Evolutionary conservation across 305 asterid species (phyloP).

Genomic region (Solanum hybrid): DNA sequence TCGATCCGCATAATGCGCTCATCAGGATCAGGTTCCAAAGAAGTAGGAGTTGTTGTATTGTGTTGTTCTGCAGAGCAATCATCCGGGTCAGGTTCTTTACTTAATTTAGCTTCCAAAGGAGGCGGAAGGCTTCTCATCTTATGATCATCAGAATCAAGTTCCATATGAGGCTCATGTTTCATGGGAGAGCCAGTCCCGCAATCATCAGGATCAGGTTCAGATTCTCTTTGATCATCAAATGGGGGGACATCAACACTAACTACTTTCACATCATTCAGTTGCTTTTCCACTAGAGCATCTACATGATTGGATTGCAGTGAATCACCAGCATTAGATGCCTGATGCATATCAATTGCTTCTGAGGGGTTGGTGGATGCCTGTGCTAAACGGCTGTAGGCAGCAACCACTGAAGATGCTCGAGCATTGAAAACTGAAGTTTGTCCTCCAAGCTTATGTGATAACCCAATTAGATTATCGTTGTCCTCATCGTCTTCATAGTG

Average conservation of each 20-base stretch:
- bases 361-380: conserved; percentile 24
- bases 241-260: conserved; percentile 2
- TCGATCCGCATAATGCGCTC: conserved; percentile 6
- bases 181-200: not conserved
- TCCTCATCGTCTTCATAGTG: conserved; percentile 40
- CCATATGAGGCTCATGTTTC: not conserved
- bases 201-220: conserved; percentile 9
- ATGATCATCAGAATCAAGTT: not conserved
- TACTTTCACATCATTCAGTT: conserved; percentile 3
- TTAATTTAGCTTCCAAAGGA: not conserved
- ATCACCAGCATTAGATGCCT: conserved; percentile 7
- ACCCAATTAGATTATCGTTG: conserved; percentile 15
- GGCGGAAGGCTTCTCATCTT: not conserved
- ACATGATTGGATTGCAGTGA: not conserved
- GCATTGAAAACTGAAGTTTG: conserved; percentile 46
- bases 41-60: not conserved
- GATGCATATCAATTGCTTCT: conserved; percentile 25
- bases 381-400: conserved; percentile 69
- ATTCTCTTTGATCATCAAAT: not conserved
- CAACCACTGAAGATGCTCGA: conserved; percentile 72
- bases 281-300: not conserved
- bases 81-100: conserved; percentile 23
- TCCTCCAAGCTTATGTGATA: conserved; percentile 75
- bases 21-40: conserved; percentile 18
- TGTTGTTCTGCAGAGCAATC: not conserved